Conservation (phyloP, 2,329 filamentous ascomycete species). For the Monosporascus sp. region DNA sequence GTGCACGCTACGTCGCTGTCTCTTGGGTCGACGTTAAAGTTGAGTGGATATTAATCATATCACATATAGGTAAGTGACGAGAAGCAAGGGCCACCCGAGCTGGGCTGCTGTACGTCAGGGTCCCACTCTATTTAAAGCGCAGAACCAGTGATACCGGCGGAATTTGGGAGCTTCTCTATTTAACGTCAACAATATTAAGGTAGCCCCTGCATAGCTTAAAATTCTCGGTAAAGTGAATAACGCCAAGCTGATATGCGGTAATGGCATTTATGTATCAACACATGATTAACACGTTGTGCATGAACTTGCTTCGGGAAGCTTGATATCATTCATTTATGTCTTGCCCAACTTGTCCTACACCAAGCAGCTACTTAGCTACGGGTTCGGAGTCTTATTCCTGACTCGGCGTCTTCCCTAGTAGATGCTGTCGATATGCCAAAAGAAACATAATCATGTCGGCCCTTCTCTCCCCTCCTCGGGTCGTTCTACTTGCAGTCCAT, state of each 20-base stretch:
- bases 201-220: background rate
- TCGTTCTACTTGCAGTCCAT: slow-evolving; percentile 67
- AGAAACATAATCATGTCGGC: slow-evolving; percentile 24
- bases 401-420: background rate
- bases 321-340: background rate
- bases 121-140: background rate
- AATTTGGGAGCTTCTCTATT: background rate
- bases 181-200: background rate
- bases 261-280: background rate
- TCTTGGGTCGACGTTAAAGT: background rate
- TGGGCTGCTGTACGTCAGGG: background rate
- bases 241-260: background rate
- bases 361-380: no score
- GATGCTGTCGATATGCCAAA: no score
- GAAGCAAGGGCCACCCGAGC: background rate
- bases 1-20: background rate
- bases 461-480: slow-evolving; percentile 58
- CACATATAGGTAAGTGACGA: background rate
- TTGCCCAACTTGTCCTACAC: background rate
- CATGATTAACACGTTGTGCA: background rate
- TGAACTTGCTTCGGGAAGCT: background rate
- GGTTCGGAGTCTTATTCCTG: background rate
- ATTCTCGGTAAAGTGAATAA: background rate
- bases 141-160: background rate
- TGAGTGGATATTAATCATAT: background rate